phyloP scores from a whole-genome alignment of 2,329 filamentous ascomycete genomes.

The Cytospora chrysosperma region DNA sequence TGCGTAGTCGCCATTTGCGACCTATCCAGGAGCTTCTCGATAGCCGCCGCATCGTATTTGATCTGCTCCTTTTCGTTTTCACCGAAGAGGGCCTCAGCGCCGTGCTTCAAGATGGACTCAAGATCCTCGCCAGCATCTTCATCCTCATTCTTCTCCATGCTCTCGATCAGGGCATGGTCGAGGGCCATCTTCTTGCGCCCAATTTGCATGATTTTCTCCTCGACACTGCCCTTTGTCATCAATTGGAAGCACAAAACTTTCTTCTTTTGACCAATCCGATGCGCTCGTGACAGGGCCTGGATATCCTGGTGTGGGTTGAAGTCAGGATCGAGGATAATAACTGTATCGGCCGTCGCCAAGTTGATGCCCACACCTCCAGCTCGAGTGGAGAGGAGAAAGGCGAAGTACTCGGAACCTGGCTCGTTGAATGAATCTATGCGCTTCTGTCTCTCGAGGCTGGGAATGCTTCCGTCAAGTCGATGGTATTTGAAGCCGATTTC shows the following conservation, averaged over 20 bases:
- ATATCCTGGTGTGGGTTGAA: slow-evolving; percentile 99
- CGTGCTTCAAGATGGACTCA: slow-evolving; percentile 83
- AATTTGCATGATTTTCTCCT: slow-evolving; percentile 95
- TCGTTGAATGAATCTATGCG: slow-evolving; percentile 93
- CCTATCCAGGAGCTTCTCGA: slow-evolving; percentile 90
- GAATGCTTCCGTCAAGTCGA: slow-evolving; percentile 82
- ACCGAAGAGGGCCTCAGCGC: slow-evolving; percentile 81
- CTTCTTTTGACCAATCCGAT: slow-evolving; percentile 93
- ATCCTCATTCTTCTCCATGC: slow-evolving; percentile 70
- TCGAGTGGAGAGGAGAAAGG: slow-evolving; percentile 88
- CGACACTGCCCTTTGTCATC: slow-evolving; percentile 82
- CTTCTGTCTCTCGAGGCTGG: slow-evolving; percentile 84
- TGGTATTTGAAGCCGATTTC: slow-evolving; percentile 71
- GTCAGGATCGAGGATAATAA: slow-evolving; percentile 95
- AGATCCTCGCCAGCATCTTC: slow-evolving; percentile 77
- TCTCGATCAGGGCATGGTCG: slow-evolving; percentile 91
- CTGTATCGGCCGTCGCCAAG: slow-evolving; percentile 91
- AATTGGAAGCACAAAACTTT: slow-evolving; percentile 95
- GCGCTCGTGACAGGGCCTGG: slow-evolving; percentile 89
- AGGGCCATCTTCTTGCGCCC: slow-evolving; percentile 94
- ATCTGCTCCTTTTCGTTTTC: slow-evolving; percentile 73
- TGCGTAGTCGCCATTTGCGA: slow-evolving; percentile 74
- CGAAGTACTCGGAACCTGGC: slow-evolving; percentile 77
- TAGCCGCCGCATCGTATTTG: slow-evolving; percentile 73
- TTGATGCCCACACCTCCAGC: slow-evolving; percentile 98